Conservation (phyloP, 441 rosid genomes). For the Omphalea diandra region DNA sequence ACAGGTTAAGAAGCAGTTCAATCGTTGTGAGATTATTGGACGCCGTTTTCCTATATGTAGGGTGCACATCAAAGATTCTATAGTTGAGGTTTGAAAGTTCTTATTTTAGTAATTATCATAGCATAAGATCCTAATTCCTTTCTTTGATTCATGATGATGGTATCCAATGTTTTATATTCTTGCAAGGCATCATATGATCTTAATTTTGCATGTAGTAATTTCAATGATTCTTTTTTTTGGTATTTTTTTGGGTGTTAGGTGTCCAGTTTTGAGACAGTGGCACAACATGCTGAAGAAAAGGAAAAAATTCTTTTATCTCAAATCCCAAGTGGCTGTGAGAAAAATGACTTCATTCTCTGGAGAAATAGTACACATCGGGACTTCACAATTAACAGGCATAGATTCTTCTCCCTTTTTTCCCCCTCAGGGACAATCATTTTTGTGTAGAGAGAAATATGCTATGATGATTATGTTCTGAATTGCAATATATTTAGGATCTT, state of each 20-base stretch:
- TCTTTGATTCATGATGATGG: constrained; percentile 18
- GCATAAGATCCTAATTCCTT: constrained; percentile 2
- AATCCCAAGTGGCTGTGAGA: constrained; percentile 38
- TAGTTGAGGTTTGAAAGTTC: constrained; percentile 64
- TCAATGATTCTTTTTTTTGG: too few relatives aligned
- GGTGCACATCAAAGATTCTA: constrained; percentile 54
- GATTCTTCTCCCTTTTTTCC: constrained; percentile 21
- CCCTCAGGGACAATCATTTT: not conserved
- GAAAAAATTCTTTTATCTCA: constrained; percentile 33
- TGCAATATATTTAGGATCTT: not conserved
- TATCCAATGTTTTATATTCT: constrained; percentile 5
- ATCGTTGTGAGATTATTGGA: constrained; percentile 59
- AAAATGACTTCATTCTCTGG: constrained; percentile 67
- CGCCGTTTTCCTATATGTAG: constrained; percentile 79
- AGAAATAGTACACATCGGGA: constrained; percentile 77
- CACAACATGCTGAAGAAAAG: constrained; percentile 39
- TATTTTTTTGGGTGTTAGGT: constrained; percentile 51
- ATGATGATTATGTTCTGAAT: not conserved
- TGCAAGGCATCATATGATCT: constrained; percentile 10
- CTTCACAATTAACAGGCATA: constrained; percentile 86
- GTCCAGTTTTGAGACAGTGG: constrained; percentile 79
- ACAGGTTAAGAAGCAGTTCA: constrained; percentile 58
- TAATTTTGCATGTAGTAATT: constrained; percentile 6
- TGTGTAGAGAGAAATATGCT: not conserved
- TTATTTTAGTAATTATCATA: constrained; percentile 13